Conservation (phyloP, 495 filamentous ascomycete species). For the Acidomyces sp. region DNA sequence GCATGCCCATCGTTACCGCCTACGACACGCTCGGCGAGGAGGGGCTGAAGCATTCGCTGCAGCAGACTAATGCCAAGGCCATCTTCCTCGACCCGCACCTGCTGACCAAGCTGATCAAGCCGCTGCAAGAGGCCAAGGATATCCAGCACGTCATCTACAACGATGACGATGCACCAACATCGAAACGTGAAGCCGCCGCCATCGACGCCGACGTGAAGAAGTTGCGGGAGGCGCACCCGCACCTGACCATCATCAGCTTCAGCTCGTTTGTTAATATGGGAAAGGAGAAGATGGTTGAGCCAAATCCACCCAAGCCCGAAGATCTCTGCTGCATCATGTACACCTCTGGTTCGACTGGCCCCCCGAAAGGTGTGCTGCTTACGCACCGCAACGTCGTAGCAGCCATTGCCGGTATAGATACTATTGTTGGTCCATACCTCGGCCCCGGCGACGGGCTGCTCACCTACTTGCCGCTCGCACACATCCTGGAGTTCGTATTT, state of each 20-base stretch:
- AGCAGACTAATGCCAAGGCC: slow-evolving; percentile 70
- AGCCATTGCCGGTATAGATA: slow-evolving; percentile 75
- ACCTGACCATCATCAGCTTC: slow-evolving; percentile 66
- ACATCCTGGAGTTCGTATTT: slow-evolving; percentile 96
- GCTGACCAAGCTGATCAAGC: slow-evolving; percentile 66
- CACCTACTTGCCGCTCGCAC: slow-evolving; percentile 85
- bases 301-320: slow-evolving; percentile 65
- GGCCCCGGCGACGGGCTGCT: slow-evolving; percentile 76
- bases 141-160: slow-evolving; percentile 86
- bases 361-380: slow-evolving; percentile 88
- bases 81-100: slow-evolving; percentile 87
- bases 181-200: slow-evolving; percentile 40
- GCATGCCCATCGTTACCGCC: slow-evolving; percentile 86
- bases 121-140: slow-evolving; percentile 64
- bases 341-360: slow-evolving; percentile 93
- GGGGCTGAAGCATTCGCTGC: slow-evolving; percentile 79
- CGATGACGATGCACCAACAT: slow-evolving; percentile 46
- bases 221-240: slow-evolving; percentile 54
- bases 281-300: slow-evolving; percentile 67
- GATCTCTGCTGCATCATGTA: slow-evolving; percentile 99
- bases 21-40: slow-evolving; percentile 96
- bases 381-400: slow-evolving; percentile 83
- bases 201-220: slow-evolving; percentile 56
- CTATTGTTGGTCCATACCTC: slow-evolving; percentile 72
- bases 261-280: slow-evolving; percentile 75